These are phyloP conservation scores for Pleurozium schreberi DNA, from an alignment of 225 moss, liverwort and hornwort genomes.

Conservation along the genomic window DNA sequence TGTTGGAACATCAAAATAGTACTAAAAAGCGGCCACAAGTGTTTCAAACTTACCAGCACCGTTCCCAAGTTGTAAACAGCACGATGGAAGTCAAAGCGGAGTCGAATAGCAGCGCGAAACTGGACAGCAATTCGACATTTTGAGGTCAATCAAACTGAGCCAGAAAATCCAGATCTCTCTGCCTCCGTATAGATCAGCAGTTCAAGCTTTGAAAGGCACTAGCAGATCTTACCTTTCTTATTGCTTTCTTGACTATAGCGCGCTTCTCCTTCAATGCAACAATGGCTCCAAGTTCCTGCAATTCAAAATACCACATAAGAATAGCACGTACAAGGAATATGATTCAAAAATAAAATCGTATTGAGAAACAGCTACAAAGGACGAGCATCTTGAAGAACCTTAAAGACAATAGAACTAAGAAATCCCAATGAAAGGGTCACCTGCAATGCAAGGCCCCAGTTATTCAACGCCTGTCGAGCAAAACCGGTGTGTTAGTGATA, in stretches of 20 bases:
- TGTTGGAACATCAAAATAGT: not conserved
- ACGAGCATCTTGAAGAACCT: not conserved
- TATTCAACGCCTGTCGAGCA: conserved; percentile 80
- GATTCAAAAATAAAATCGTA: not conserved
- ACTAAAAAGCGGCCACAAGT: not conserved
- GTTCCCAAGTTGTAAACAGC: conserved; percentile 99
- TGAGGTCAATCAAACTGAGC: not conserved
- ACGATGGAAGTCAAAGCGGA: conserved; percentile 98
- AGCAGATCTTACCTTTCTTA: conserved; percentile 58
- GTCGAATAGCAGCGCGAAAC: conserved; percentile 91
- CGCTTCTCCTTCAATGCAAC: conserved; percentile 85
- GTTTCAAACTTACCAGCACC: conserved; percentile 57
- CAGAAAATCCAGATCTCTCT: not conserved
- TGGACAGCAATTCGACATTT: conserved; percentile 23
- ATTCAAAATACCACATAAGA: not conserved
- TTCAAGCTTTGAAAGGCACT: not conserved
- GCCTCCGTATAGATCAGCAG: not conserved
- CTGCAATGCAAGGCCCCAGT: conserved; percentile 99
- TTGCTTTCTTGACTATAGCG: conserved; percentile 91
- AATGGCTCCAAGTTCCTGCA: conserved; percentile 94
- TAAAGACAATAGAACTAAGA: not conserved
- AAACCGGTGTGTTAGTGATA: conserved; percentile 6
- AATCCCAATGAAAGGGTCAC: conserved; percentile 15
- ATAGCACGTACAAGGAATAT: not conserved
- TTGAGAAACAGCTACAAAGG: not conserved